Evolutionary conservation across 2,329 filamentous ascomycete species (phyloP).

Genomic region (Boeremia exigua): DNA sequence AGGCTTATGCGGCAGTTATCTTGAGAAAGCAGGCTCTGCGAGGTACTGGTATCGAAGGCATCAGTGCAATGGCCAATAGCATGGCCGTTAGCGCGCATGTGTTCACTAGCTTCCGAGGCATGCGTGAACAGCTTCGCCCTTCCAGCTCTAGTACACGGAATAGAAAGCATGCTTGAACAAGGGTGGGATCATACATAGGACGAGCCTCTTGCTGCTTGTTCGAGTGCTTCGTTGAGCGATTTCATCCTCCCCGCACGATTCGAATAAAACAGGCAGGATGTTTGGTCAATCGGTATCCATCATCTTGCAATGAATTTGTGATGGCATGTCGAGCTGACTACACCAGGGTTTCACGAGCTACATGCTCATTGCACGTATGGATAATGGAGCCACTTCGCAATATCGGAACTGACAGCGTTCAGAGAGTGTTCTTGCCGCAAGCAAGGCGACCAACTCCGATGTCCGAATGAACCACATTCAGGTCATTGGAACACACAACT

Average conservation of each 20-base stretch:
- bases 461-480: conserved; percentile 61
- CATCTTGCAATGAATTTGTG: too few relatives aligned
- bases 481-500: conserved; percentile 60
- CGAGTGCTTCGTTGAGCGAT: conserved; percentile 1
- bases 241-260: neutral
- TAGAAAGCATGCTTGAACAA: neutral
- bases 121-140: conserved; percentile 10
- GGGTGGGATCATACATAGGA: conserved; percentile 19
- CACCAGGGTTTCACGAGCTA: conserved; percentile 23
- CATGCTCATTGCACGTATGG: conserved; percentile 29
- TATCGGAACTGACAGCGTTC: conserved; percentile 5
- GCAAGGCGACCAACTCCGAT: conserved; percentile 21
- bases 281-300: conserved; percentile 19
- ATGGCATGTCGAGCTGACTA: too few relatives aligned
- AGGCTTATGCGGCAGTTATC: neutral
- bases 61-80: conserved; percentile 17
- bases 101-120: conserved; percentile 13
- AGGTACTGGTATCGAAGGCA: neutral
- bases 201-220: conserved; percentile 13
- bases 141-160: conserved; percentile 16
- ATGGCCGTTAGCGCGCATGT: conserved; percentile 20
- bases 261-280: conserved; percentile 14
- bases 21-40: neutral
- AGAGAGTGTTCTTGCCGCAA: conserved; percentile 21
- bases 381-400: neutral